Conservation (phyloP, 2,329 filamentous ascomycete species). For the Rutstroemia sp. region DNA sequence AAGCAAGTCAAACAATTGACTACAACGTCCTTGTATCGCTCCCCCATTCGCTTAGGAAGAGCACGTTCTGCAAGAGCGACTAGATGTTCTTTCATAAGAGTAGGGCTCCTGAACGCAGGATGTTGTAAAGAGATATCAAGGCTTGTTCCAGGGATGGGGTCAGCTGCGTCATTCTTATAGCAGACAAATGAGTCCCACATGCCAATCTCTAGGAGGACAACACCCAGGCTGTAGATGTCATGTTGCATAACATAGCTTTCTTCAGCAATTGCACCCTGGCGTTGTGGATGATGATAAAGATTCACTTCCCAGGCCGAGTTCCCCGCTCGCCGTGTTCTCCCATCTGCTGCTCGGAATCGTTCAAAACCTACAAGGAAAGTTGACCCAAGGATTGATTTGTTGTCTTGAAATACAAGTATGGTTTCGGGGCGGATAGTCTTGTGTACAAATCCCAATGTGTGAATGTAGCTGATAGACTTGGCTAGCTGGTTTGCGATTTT, state of each 20-base stretch:
- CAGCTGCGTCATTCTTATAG: neutral
- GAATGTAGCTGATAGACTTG: slow-evolving; percentile 24
- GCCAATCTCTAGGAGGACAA: slow-evolving; percentile 17
- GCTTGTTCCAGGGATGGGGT: neutral
- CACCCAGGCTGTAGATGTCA: slow-evolving; percentile 20
- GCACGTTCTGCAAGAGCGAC: slow-evolving; percentile 8
- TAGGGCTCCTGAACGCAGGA: neutral
- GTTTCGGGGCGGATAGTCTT: slow-evolving; percentile 24
- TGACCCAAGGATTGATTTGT: neutral
- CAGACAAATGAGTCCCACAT: slow-evolving; percentile 15
- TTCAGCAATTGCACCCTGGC: slow-evolving; percentile 12
- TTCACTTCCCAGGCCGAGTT: slow-evolving; percentile 15
- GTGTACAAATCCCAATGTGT: slow-evolving; percentile 27
- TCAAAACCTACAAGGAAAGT: slow-evolving; percentile 15
- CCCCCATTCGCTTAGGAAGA: slow-evolving; percentile 12
- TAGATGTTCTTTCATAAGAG: slow-evolving; percentile 12
- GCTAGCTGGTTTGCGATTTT: slow-evolving; percentile 24
- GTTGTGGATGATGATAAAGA: slow-evolving; percentile 17
- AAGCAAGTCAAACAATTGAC: slow-evolving; percentile 16
- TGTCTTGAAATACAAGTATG: slow-evolving; percentile 5
- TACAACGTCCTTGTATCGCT: slow-evolving; percentile 10
- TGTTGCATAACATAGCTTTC: slow-evolving; percentile 19
- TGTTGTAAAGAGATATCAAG: slow-evolving; percentile 1
- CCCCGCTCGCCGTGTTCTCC: slow-evolving; percentile 5
- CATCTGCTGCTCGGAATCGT: slow-evolving; percentile 10